Percentiles rank a stretch among this genome's conserved stretches.
phyloP scores from a whole-genome alignment of 116 monocot genomes.

The Thalassia testudinum region DNA sequence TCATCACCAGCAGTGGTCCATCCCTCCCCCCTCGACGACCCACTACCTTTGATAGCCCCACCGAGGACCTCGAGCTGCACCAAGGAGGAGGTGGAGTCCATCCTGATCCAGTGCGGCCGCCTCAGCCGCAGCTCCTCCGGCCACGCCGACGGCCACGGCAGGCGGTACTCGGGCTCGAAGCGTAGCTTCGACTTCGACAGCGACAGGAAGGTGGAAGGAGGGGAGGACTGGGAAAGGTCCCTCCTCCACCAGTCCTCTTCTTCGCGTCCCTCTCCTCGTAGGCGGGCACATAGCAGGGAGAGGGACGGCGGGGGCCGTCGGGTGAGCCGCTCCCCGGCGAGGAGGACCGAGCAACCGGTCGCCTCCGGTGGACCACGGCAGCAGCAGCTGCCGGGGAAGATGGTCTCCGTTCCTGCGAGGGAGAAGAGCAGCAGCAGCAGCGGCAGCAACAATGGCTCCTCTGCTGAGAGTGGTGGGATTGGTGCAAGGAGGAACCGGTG shows the following conservation, averaged over 20 bases:
- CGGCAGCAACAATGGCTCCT: not conserved
- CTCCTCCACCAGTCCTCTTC: slow-evolving; percentile 12
- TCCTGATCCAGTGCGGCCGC: slow-evolving; percentile 93
- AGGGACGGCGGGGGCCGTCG: slow-evolving; percentile 28
- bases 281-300: slow-evolving; percentile 43
- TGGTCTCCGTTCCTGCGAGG: slow-evolving; percentile 76
- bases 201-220: slow-evolving; percentile 19
- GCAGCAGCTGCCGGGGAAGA: slow-evolving; percentile 48
- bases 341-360: slow-evolving; percentile 27
- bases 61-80: slow-evolving; percentile 72
- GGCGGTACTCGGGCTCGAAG: slow-evolving; percentile 55
- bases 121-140: slow-evolving; percentile 81
- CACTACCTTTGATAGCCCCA: not conserved
- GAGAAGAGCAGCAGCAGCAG: slow-evolving; percentile 27
- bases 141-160: slow-evolving; percentile 1
- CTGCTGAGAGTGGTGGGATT: not conserved
- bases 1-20: not conserved
- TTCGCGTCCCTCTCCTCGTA: slow-evolving; percentile 45
- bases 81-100: slow-evolving; percentile 89
- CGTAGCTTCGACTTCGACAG: slow-evolving; percentile 75
- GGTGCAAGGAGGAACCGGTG: not conserved
- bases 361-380: not conserved
- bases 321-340: slow-evolving; percentile 66
- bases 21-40: not conserved
- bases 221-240: slow-evolving; percentile 26